phyloP scores from a whole-genome alignment of 495 filamentous ascomycete genomes.

The Letharia columbiana region DNA sequence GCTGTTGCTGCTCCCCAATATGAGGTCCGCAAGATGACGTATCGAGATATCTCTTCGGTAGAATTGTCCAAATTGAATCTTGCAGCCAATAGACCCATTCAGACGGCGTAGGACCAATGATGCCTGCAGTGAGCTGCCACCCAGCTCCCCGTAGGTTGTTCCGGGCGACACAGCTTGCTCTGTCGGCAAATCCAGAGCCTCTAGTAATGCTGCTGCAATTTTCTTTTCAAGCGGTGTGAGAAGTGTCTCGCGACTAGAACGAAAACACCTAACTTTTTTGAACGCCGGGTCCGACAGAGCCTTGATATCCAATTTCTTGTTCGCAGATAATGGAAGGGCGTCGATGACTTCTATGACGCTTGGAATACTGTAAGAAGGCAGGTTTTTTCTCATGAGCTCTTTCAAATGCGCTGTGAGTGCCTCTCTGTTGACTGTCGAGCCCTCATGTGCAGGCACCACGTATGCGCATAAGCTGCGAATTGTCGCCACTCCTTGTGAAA shows the following conservation, averaged over 20 bases:
- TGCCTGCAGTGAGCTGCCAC: slow-evolving; percentile 1
- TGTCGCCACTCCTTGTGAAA: neutral
- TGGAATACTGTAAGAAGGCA: slow-evolving; percentile 8
- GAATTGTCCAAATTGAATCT: slow-evolving; percentile 4
- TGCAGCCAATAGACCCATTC: slow-evolving; percentile 3
- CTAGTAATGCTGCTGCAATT: neutral
- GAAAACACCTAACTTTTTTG: neutral
- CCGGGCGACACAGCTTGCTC: neutral
- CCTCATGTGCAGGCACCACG: neutral
- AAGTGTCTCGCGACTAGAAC: neutral
- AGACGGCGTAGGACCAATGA: neutral
- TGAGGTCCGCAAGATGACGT: neutral
- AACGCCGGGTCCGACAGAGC: neutral
- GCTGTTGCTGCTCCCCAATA: neutral
- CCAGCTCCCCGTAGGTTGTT: slow-evolving; percentile 2
- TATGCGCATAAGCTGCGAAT: neutral
- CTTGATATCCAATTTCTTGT: slow-evolving; percentile 6
- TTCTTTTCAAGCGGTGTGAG: neutral
- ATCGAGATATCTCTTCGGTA: neutral
- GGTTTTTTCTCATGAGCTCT: neutral
- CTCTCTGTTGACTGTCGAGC: neutral
- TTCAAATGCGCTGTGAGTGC: neutral
- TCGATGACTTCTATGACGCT: neutral
- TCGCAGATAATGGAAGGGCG: neutral
- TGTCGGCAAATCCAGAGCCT: neutral